Conservation (phyloP, 805 yeast species). For the Wickerhamomyces mucosus region DNA sequence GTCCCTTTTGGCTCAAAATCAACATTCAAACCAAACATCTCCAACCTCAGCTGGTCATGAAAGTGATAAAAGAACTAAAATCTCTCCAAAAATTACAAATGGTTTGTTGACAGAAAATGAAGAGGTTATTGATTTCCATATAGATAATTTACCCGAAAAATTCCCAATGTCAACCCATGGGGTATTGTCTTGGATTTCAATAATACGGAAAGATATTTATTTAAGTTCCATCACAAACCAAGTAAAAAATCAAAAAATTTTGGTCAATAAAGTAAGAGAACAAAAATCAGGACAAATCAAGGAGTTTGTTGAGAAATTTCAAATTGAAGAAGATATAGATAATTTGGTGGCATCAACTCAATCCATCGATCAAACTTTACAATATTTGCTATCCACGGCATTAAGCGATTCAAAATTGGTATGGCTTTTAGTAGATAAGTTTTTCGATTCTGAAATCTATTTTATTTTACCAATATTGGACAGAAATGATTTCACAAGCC, state of each 20-base stretch:
- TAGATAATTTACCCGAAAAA: conserved; percentile 2
- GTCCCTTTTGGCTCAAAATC: too few relatives aligned
- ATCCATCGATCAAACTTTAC: too few relatives aligned
- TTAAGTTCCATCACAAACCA: conserved; percentile 11
- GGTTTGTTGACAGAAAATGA: too few relatives aligned
- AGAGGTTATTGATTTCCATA: conserved; percentile 8
- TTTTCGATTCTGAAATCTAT: conserved; percentile 15
- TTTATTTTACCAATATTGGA: conserved; percentile 14
- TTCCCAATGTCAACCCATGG: conserved; percentile 13
- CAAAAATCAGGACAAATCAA: neutral
- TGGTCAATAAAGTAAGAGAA: neutral
- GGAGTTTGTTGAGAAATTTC: conserved; percentile 1
- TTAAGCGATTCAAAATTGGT: conserved; percentile 13
- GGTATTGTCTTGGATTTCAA: conserved; percentile 17
- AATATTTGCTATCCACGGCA: conserved; percentile 1
- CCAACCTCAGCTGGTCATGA: too few relatives aligned
- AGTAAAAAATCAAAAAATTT: conserved; percentile 1
- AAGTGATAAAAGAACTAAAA: too few relatives aligned
- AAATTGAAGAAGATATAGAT: conserved; percentile 3
- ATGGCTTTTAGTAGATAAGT: conserved; percentile 18
- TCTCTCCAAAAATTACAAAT: too few relatives aligned
- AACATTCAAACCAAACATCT: too few relatives aligned
- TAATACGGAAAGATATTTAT: conserved; percentile 17
- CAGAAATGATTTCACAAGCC: conserved; percentile 9
- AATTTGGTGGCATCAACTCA: too few relatives aligned